Conservation (phyloP, 116 monocot genomes). For the Dioscorea cayenensis region DNA sequence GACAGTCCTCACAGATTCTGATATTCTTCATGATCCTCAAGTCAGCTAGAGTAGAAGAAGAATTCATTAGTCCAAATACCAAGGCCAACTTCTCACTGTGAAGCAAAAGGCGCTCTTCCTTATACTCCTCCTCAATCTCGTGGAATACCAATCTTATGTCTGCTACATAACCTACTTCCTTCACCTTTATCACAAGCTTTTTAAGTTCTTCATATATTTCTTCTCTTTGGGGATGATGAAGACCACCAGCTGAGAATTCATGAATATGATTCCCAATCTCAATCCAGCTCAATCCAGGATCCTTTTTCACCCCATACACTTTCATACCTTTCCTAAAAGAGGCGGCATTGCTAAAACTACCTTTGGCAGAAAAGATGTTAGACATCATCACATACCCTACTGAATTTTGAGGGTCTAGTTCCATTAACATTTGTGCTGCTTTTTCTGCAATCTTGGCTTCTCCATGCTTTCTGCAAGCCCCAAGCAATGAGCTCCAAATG, state of each 20-base stretch:
- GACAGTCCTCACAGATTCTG: slow-evolving; percentile 33
- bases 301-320: slow-evolving; percentile 1
- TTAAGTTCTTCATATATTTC: slow-evolving; percentile 21
- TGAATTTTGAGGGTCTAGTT: slow-evolving; percentile 1
- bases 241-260: slow-evolving; percentile 5
- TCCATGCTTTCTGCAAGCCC: slow-evolving; percentile 8
- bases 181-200: slow-evolving; percentile 15
- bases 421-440: not conserved
- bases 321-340: slow-evolving; percentile 6
- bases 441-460: slow-evolving; percentile 6
- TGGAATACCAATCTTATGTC: slow-evolving; percentile 21
- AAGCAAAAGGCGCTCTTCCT: slow-evolving; percentile 20
- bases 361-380: slow-evolving; percentile 7
- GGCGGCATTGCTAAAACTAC: slow-evolving; percentile 1
- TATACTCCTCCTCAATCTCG: slow-evolving; percentile 24
- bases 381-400: slow-evolving; percentile 12
- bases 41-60: slow-evolving; percentile 5
- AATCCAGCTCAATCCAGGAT: slow-evolving; percentile 11
- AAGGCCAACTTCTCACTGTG: slow-evolving; percentile 39
- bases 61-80: slow-evolving; percentile 26
- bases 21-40: slow-evolving; percentile 41
- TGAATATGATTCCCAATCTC: slow-evolving; percentile 4
- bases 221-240: slow-evolving; percentile 12
- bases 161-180: slow-evolving; percentile 21
- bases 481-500: slow-evolving; percentile 10